These are phyloP conservation scores for Claviceps sp. DNA, from an alignment of 2,329 filamentous ascomycete species.

Conservation along the genomic window DNA sequence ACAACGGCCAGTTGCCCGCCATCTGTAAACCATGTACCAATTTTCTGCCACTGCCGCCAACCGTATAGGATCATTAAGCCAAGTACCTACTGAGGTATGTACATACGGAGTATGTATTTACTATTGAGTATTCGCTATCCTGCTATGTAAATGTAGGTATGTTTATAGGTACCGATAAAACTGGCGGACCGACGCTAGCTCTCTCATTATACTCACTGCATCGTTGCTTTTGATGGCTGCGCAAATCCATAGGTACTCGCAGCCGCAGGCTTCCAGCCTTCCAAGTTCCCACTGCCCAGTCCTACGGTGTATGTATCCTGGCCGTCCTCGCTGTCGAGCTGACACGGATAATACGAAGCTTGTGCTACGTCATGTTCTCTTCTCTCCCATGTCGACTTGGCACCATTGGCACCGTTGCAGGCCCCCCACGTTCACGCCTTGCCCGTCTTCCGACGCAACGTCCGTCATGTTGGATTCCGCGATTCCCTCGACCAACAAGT, in stretches of 20 bases:
- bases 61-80: not conserved
- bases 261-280: not conserved
- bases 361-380: not conserved
- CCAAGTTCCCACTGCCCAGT: not conserved
- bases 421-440: not conserved
- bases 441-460: not conserved
- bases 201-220: not conserved
- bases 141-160: too few species aligned
- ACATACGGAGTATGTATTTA: not conserved
- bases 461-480: not conserved
- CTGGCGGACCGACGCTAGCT: not conserved
- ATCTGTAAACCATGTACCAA: not conserved
- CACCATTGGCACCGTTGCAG: not conserved
- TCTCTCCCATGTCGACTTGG: not conserved
- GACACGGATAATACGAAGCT: not conserved
- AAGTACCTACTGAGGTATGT: not conserved
- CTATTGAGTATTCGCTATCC: not conserved
- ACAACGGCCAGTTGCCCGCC: not conserved
- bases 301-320: not conserved
- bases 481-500: not conserved
- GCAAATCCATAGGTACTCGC: not conserved
- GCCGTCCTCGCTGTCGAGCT: not conserved
- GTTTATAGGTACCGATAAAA: too few species aligned
- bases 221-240: not conserved
- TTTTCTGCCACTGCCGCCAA: not conserved